A percentile compares a stretch with the other conserved stretches of the same genome.
Evolutionary conservation across 2,329 filamentous ascomycete species (phyloP).

Genomic region (Fusarium staphyleae): DNA sequence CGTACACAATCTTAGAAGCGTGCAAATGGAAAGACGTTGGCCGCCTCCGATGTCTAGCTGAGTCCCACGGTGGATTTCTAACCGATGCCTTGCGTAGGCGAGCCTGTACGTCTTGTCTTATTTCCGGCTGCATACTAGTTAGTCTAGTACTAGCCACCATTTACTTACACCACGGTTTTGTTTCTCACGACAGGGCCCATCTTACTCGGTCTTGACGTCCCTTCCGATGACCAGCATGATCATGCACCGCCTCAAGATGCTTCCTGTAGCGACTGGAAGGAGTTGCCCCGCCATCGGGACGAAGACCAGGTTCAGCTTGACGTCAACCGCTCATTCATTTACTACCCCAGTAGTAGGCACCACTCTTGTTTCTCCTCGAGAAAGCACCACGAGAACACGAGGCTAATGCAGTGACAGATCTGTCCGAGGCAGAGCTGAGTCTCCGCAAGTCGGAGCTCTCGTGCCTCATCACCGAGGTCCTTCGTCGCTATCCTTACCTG

Average conservation of each 20-base stretch:
- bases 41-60: constrained; percentile 64
- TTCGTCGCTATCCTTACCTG: constrained; percentile 82
- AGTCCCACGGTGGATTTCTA: constrained; percentile 71
- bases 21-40: constrained; percentile 65
- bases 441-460: constrained; percentile 79
- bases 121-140: background rate
- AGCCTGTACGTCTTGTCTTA: constrained; percentile 71
- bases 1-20: constrained; percentile 57
- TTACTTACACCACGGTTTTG: constrained; percentile 21
- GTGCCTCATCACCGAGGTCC: constrained; percentile 78
- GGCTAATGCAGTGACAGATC: constrained; percentile 56
- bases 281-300: constrained; percentile 79
- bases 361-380: background rate
- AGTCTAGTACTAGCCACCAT: too few species aligned
- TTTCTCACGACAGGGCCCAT: constrained; percentile 63
- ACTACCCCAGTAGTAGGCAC: constrained; percentile 80
- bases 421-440: constrained; percentile 72
- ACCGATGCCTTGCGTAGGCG: constrained; percentile 71
- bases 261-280: constrained; percentile 56
- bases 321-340: constrained; percentile 95
- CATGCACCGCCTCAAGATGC: constrained; percentile 16
- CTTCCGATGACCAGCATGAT: constrained; percentile 23
- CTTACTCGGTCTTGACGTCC: constrained; percentile 55
- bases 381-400: background rate
- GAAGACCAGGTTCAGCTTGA: constrained; percentile 92